Conservation (phyloP, 176 grass and related monocot species). For the Thinopyrum elongatum region DNA sequence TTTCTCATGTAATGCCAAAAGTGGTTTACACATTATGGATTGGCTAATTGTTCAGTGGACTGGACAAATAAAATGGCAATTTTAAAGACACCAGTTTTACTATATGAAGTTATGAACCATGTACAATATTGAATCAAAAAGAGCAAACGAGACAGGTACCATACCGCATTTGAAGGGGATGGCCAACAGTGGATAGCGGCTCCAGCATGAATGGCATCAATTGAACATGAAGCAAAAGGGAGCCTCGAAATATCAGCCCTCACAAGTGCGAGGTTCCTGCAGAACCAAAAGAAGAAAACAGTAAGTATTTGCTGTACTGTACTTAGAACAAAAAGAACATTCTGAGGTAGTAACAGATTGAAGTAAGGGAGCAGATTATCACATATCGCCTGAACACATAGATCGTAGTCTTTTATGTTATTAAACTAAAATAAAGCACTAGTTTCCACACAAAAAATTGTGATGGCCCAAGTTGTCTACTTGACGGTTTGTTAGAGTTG, state of each 20-base stretch:
- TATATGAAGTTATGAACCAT: neutral
- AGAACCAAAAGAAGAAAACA: constrained; percentile 2
- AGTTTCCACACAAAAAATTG: neutral
- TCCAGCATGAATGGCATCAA: constrained; percentile 91
- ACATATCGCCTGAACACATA: neutral
- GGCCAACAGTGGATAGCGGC: constrained; percentile 96
- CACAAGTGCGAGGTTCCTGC: constrained; percentile 67
- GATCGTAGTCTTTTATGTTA: neutral
- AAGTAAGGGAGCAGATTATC: neutral
- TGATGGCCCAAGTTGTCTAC: neutral
- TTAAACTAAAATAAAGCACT: constrained; percentile 2
- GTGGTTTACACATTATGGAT: neutral
- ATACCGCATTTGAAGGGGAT: constrained; percentile 91
- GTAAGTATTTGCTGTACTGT: neutral
- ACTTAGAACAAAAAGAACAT: neutral
- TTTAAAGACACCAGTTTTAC: neutral
- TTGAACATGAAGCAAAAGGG: constrained; percentile 80
- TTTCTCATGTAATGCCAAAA: neutral
- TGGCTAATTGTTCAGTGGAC: neutral
- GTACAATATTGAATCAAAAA: neutral
- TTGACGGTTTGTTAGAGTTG: neutral
- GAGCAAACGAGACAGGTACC: neutral
- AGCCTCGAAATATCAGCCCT: constrained; percentile 54
- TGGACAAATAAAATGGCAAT: neutral
- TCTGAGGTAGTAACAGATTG: neutral